phyloP scores from a whole-genome alignment of 1,284 basidiomycete genomes.

The Grifola frondosa region DNA sequence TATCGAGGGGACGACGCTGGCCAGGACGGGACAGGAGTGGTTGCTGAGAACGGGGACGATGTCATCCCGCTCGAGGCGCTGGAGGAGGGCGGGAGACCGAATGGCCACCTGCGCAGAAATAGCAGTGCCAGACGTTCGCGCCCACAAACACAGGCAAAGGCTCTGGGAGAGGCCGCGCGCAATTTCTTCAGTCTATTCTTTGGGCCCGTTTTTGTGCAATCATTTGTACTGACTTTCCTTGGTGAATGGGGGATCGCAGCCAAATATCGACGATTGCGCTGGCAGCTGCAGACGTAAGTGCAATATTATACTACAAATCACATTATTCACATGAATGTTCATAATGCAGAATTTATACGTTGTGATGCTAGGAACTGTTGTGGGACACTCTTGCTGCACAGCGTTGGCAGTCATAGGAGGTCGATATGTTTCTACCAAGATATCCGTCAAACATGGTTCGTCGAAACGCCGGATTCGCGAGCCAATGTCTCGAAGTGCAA shows the following conservation, averaged over 20 bases:
- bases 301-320: too few relatives aligned
- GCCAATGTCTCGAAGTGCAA: too few relatives aligned
- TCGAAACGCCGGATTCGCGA: too few relatives aligned
- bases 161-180: constrained; percentile 66
- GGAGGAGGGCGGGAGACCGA: constrained; percentile 50
- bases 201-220: constrained; percentile 93
- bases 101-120: constrained; percentile 13
- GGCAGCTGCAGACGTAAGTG: constrained; percentile 91
- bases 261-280: constrained; percentile 98
- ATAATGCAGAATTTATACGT: constrained; percentile 72
- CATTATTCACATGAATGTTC: too few relatives aligned
- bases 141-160: constrained; percentile 24
- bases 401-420: constrained; percentile 89
- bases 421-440: constrained; percentile 88
- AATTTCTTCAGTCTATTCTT: constrained; percentile 84
- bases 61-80: constrained; percentile 61
- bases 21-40: constrained; percentile 41
- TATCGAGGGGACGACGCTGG: constrained; percentile 70
- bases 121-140: constrained; percentile 18
- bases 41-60: constrained; percentile 34
- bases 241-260: constrained; percentile 99
- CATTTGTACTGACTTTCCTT: constrained; percentile 93
- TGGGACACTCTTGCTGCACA: constrained; percentile 90
- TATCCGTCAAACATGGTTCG: constrained; percentile 92
- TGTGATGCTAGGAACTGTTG: constrained; percentile 86